Base-by-base conservation (phyloP, 169 alveolate species). In the Besnoitia besnoiti region DNA sequence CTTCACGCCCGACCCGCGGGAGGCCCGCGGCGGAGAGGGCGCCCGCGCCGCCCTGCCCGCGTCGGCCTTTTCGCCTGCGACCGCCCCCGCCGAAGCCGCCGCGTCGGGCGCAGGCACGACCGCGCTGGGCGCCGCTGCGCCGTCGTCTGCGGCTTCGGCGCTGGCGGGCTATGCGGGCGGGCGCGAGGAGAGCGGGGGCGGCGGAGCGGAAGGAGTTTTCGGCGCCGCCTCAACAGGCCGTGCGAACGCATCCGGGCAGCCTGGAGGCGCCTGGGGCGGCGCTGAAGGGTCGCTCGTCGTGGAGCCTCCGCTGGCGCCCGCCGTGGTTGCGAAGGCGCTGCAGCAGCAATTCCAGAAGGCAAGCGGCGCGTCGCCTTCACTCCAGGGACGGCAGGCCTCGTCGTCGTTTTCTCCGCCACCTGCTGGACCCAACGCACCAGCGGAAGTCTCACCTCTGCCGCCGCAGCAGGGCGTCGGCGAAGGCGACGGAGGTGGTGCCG, bases 261-360 rank as follows among this genome's bases (percentile, higher is more conserved):
- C 30, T 19, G 67, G 67, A 55, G 67, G 24, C 67, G 67, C 30
- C 12, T 16, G 67, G 3, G 55, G 24, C 55, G 76, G 40, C 10
- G 10, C 5, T 30, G 37, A 30, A 61, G 37, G 33, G 10, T 3
- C 37, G 30, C 76, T 10, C 5, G 37, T 5, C 40, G 80, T 77
- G 37, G 61, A 44, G 37, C 59, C 35, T 42, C 87, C 87, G 7
- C 33, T 77, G 33, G 61, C 87, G 3, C 87, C 87, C 2, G 87
- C 87, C 8, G 87, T 77, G 37, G 33, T 77, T 21, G 87, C 87
- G n/a, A 19, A 55, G 30, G 87, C 87, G 33, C 87, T 77, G 10
- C 87, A 77, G 59, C 87, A 77, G 24, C 87, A 77, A 55, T 73
- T 55, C 30, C 67, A 55, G 67, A 55, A 19, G 30, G n/a, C 12